These are phyloP conservation scores for Sporothrix curviconia DNA, from an alignment of 2,329 filamentous ascomycete genomes.

Conservation along the genomic window DNA sequence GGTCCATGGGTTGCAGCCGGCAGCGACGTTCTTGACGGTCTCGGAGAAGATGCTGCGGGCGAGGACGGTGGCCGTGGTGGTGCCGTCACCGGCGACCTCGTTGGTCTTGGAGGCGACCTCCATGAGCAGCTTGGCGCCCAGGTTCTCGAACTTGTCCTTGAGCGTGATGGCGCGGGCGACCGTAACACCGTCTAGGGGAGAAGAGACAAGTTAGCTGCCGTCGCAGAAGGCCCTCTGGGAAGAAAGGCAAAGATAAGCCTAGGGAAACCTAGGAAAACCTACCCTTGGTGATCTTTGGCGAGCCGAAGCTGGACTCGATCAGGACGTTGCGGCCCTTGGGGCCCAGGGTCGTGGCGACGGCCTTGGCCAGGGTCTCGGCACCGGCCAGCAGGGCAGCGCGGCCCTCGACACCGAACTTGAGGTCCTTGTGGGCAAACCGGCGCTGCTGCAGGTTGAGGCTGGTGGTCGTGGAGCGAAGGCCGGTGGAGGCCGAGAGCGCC, in stretches of 20 bases:
- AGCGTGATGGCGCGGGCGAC: conserved; percentile 84
- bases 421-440: conserved; percentile 97
- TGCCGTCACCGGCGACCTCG: conserved; percentile 97
- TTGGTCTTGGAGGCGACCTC: conserved; percentile 99
- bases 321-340: conserved; percentile 98
- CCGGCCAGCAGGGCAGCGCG: conserved; percentile 83
- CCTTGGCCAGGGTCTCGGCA: conserved; percentile 94
- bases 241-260: too few species aligned
- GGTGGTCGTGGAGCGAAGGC: conserved; percentile 53
- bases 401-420: conserved; percentile 96
- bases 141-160: conserved; percentile 99
- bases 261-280: conserved; percentile 27
- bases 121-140: conserved; percentile 91
- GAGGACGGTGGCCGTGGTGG: conserved; percentile 94
- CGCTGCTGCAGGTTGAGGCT: conserved; percentile 72
- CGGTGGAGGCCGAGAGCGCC: conserved; percentile 58
- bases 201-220: conserved; percentile 6
- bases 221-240: too few species aligned
- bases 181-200: conserved; percentile 73
- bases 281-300: conserved; percentile 99
- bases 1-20: conserved; percentile 99
- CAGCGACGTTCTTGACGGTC: conserved; percentile 99
- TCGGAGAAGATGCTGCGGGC: conserved; percentile 98
- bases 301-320: conserved; percentile 97
- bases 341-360: conserved; percentile 90